Conservation (phyloP, 306 rosid species). For the Quercus parvula region DNA sequence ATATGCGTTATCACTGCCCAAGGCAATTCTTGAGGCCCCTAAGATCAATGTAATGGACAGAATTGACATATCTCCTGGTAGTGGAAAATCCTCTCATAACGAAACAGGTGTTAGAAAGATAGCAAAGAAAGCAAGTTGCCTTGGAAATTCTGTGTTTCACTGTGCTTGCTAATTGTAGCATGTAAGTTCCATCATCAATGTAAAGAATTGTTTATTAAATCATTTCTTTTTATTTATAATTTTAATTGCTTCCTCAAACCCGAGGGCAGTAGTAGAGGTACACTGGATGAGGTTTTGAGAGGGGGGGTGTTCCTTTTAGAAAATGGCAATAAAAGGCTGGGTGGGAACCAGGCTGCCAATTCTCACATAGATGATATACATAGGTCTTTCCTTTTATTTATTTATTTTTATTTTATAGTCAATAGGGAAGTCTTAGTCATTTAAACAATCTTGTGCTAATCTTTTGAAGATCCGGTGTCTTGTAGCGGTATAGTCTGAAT, state of each 20-base stretch:
- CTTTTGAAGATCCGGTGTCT: not conserved
- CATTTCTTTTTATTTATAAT: not conserved
- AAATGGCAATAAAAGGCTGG: constrained; percentile 4
- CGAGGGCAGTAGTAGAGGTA: constrained; percentile 10
- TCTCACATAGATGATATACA: not conserved
- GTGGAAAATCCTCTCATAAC: constrained; percentile 44
- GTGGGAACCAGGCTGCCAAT: not conserved
- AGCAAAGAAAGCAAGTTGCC: constrained; percentile 64
- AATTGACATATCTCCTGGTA: constrained; percentile 65
- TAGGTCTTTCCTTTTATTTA: not conserved
- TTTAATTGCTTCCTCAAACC: constrained; percentile 16
- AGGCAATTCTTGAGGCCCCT: constrained; percentile 94
- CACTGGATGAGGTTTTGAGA: constrained; percentile 3
- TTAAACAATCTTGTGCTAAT: not conserved
- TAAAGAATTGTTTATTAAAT: constrained; percentile 26
- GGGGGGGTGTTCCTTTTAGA: constrained; percentile 8
- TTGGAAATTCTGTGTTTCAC: constrained; percentile 69
- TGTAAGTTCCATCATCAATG: constrained; percentile 28
- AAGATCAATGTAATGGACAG: constrained; percentile 86
- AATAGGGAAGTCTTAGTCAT: not conserved
- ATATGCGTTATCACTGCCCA: constrained; percentile 67
- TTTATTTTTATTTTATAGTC: not conserved
- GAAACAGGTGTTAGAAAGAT: constrained; percentile 77
- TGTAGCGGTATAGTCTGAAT: not conserved
- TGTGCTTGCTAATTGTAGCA: constrained; percentile 67